Evolutionary conservation across 495 filamentous ascomycete genomes (phyloP).

Genomic region (Penicillium cataractarum): DNA sequence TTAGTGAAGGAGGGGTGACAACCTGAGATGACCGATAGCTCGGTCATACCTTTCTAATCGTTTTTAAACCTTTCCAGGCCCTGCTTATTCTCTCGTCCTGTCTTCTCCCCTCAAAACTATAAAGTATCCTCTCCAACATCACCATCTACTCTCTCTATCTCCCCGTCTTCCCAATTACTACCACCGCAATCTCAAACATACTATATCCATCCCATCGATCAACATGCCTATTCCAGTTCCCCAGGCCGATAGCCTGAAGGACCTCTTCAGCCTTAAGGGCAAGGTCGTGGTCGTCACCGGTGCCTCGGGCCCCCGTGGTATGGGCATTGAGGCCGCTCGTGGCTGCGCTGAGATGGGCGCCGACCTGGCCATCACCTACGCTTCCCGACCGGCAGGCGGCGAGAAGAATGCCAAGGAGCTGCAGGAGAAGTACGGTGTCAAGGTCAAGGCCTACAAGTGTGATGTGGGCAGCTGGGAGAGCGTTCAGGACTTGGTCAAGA

Average conservation of each 20-base stretch:
- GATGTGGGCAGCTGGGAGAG: conserved; percentile 55
- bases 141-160: neutral
- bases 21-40: neutral
- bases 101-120: neutral
- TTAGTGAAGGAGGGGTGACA: neutral
- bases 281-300: conserved; percentile 74
- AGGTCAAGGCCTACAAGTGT: conserved; percentile 68
- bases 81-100: neutral
- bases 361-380: conserved; percentile 68
- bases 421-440: conserved; percentile 61
- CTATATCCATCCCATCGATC: neutral
- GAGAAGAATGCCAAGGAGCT: conserved; percentile 69
- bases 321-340: conserved; percentile 74
- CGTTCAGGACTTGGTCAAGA: conserved; percentile 52
- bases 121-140: neutral
- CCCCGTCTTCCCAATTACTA: neutral
- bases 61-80: neutral
- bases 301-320: conserved; percentile 68
- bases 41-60: neutral
- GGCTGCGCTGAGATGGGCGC: conserved; percentile 75
- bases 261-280: conserved; percentile 73
- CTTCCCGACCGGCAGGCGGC: conserved; percentile 61
- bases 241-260: conserved; percentile 57
- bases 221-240: conserved; percentile 60
- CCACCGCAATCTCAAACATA: no score